Base-by-base conservation (phyloP, 108 stramenopile species). In the Fragilaria crotonensis region DNA sequence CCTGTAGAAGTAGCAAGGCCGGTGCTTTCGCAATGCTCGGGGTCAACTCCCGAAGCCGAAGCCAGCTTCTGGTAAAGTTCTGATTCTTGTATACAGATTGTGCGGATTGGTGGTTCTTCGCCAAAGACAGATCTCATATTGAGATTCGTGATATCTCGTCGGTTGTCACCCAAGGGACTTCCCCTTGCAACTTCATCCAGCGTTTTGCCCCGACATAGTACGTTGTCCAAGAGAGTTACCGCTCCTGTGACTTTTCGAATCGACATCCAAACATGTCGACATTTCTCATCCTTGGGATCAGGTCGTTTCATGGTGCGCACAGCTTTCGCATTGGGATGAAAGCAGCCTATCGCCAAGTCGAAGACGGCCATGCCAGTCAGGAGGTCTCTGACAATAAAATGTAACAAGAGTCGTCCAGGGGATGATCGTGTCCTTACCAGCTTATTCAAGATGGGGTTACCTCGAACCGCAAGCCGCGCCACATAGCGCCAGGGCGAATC, bases 251-350 rank as follows among this genome's bases (percentile, higher is more conserved):
- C 62, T 7, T 57, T 55, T 29, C 87, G 72, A 9, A 84, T 63
- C 19, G 81, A 83, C 76, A 89, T 73, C 87, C 87, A 92, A 31
- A 92, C 63, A 49, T 84, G 79, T 5, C 90, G 72, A 30, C 79
- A 79, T 28, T 72, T 72, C 47, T 93, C 83, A 14, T 64, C 27
- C 11, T 47, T 46, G 2, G 69, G 73, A 0, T 60, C 41, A 11
- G 80, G 69, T 1, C 57, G 27, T 50, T 77, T 71, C 9, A 49
- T 64, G 33, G 49, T 49, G 25, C 83, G 72, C 29, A 88, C 68
- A 5, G 85, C 85, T 18, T 78, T 64, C 3, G 87, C 83, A 56
- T 84, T 86, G 3, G 90, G 90, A 63, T 92, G 86, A 36, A 76
- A 89, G 52, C 73, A 72, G 2, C 90, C 90, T 22, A 92, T 63